Conservation (phyloP, 352 stramenopile species). For the Phytophthora constricta region DNA sequence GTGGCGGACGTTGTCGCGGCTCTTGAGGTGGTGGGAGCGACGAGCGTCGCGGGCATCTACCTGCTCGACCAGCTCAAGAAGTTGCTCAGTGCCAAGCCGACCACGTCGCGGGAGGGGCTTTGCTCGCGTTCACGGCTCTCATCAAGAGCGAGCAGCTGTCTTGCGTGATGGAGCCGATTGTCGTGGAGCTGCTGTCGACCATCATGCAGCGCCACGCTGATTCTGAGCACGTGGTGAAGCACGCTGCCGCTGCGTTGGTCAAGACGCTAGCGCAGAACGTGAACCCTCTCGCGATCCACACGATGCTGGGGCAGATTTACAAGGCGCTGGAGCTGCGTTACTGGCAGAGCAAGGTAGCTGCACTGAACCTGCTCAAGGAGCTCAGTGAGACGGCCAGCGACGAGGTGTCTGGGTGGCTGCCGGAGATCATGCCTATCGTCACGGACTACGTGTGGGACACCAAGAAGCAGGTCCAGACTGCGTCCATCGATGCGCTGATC, state of each 20-base stretch:
- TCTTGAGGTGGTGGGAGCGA: constrained; percentile 48
- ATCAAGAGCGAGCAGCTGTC: constrained; percentile 53
- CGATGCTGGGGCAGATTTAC: constrained; percentile 69
- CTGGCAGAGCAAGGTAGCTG: constrained; percentile 91
- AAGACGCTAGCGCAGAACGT: constrained; percentile 48
- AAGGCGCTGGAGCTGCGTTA: constrained; percentile 58
- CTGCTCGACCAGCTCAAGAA: constrained; percentile 54
- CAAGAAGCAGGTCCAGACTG: constrained; percentile 92
- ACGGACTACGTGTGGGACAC: constrained; percentile 94
- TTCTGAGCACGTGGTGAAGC: constrained; percentile 65
- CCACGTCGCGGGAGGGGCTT: constrained; percentile 57
- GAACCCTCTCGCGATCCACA: constrained; percentile 66
- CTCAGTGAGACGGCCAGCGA: constrained; percentile 69
- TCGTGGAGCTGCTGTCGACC: constrained; percentile 53
- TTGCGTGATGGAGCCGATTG: constrained; percentile 59
- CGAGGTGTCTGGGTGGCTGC: constrained; percentile 84
- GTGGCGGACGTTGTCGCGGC: constrained; percentile 55
- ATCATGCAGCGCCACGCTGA: constrained; percentile 74
- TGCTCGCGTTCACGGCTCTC: constrained; percentile 52
- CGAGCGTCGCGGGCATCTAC: constrained; percentile 45
- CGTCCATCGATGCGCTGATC: constrained; percentile 73
- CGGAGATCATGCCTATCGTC: constrained; percentile 91
- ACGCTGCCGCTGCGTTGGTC: constrained; percentile 40
- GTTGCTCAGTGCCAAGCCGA: constrained; percentile 54
- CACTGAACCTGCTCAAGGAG: constrained; percentile 81